These are phyloP conservation scores for Eucalyptus victrix DNA, from an alignment of 345 rosid genomes.

Conservation along the genomic window DNA sequence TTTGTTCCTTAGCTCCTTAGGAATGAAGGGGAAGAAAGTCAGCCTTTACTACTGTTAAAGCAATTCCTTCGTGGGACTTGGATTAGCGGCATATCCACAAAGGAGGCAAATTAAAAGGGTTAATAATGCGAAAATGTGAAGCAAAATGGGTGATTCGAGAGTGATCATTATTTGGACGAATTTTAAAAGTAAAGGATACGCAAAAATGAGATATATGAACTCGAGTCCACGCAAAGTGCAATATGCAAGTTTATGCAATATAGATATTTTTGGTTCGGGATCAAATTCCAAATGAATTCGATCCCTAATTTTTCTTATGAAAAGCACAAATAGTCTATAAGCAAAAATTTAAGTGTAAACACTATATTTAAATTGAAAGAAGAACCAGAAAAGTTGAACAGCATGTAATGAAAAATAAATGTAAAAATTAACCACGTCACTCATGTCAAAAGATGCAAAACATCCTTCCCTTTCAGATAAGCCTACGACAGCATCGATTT, in stretches of 20 bases:
- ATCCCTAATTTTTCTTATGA: neutral
- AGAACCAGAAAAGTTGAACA: neutral
- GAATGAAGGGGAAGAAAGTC: too few relatives aligned
- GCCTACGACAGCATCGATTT: neutral
- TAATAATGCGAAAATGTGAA: too few relatives aligned
- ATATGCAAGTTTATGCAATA: neutral
- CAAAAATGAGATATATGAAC: neutral
- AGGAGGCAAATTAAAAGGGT: too few relatives aligned
- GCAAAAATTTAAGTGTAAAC: neutral
- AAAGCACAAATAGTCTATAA: neutral
- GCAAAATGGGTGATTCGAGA: neutral
- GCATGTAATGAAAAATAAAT: neutral
- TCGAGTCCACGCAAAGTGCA: neutral
- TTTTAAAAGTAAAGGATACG: neutral
- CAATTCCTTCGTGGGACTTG: too few relatives aligned
- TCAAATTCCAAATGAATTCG: neutral
- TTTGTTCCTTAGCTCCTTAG: too few relatives aligned
- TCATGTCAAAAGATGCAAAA: neutral
- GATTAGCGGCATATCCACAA: too few relatives aligned
- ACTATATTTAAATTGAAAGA: neutral
- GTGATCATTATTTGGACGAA: neutral
- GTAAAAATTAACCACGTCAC: accelerated
- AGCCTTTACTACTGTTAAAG: too few relatives aligned
- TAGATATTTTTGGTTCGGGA: neutral
- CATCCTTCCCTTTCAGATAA: neutral